These are phyloP conservation scores for Phytopythium oedochilum DNA, from an alignment of 352 stramenopile genomes.

Conservation along the genomic window DNA sequence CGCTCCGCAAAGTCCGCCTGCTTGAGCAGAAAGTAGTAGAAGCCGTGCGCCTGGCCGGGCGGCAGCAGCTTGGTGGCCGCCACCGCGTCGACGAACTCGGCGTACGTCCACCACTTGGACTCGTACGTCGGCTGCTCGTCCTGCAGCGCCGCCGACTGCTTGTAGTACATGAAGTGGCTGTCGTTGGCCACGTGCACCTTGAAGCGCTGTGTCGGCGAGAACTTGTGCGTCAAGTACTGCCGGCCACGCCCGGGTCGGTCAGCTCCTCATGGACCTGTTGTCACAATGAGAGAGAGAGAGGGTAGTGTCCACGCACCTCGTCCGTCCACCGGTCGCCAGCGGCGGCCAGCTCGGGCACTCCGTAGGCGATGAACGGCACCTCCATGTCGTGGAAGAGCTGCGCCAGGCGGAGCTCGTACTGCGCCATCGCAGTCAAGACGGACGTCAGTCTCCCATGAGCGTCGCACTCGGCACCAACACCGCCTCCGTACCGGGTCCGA, in stretches of 20 bases:
- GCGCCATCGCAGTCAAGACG: constrained; percentile 5
- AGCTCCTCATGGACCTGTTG: too few relatives aligned
- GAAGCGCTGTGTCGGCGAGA: constrained; percentile 30
- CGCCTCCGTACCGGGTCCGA: constrained; percentile 34
- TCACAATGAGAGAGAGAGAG: not conserved
- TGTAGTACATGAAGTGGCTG: constrained; percentile 96
- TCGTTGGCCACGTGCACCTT: constrained; percentile 70
- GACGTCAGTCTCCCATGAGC: not conserved
- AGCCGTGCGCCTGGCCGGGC: constrained; percentile 18
- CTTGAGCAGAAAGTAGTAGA: constrained; percentile 63
- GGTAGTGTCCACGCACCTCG: constrained; percentile 17
- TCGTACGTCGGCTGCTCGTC: constrained; percentile 40
- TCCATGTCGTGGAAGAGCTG: constrained; percentile 91
- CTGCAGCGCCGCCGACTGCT: constrained; percentile 26
- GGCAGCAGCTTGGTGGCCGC: constrained; percentile 15
- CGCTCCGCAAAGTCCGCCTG: constrained; percentile 31
- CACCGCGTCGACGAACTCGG: constrained; percentile 41
- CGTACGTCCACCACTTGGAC: constrained; percentile 52
- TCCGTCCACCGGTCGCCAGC: constrained; percentile 83
- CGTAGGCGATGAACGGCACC: constrained; percentile 92
- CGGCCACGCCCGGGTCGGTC: not conserved
- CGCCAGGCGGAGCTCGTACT: constrained; percentile 78
- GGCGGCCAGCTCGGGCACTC: constrained; percentile 80
- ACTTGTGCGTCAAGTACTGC: constrained; percentile 48
- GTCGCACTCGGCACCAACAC: not conserved